phyloP scores from a whole-genome alignment of 345 rosid species.

The Laguncularia racemosa region DNA sequence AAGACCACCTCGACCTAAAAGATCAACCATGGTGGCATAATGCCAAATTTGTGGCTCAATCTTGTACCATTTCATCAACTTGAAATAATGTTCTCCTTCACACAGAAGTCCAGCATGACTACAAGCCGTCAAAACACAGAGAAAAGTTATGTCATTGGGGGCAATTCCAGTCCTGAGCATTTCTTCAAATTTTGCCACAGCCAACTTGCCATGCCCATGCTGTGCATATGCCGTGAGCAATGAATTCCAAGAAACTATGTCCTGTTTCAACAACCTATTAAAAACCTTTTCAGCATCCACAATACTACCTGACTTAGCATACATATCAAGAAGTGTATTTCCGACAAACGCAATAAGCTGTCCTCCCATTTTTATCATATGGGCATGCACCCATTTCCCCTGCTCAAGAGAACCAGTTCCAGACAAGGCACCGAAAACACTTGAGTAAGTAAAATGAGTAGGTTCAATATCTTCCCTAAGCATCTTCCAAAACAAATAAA shows the following conservation, averaged over 20 bases:
- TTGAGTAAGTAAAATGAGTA: conserved; percentile 45
- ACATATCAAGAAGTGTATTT: conserved; percentile 58
- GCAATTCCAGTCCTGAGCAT: conserved; percentile 33
- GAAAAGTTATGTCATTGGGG: conserved; percentile 52
- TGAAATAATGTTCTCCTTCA: conserved; percentile 44
- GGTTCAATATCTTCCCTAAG: conserved; percentile 38
- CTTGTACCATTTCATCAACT: conserved; percentile 37
- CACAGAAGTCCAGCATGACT: conserved; percentile 54
- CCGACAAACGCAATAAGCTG: conserved; percentile 50
- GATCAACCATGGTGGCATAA: conserved; percentile 53
- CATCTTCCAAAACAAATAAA: conserved; percentile 36
- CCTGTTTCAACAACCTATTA: conserved; percentile 33
- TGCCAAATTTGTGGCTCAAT: conserved; percentile 35
- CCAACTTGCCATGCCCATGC: conserved; percentile 41
- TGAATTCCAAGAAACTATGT: conserved; percentile 59
- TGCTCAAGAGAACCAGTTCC: conserved; percentile 53
- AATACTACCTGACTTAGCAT: conserved; percentile 57
- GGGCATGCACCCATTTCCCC: conserved; percentile 64
- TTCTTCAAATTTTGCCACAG: conserved; percentile 31
- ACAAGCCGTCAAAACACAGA: conserved; percentile 56
- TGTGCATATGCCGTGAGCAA: conserved; percentile 48
- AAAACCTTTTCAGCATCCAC: conserved; percentile 46
- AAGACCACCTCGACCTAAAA: conserved; percentile 58
- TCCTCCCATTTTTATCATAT: conserved; percentile 47
- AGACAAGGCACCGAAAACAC: conserved; percentile 44